Conservation (phyloP, 306 rosid species). For the Lathyrus aphaca region DNA sequence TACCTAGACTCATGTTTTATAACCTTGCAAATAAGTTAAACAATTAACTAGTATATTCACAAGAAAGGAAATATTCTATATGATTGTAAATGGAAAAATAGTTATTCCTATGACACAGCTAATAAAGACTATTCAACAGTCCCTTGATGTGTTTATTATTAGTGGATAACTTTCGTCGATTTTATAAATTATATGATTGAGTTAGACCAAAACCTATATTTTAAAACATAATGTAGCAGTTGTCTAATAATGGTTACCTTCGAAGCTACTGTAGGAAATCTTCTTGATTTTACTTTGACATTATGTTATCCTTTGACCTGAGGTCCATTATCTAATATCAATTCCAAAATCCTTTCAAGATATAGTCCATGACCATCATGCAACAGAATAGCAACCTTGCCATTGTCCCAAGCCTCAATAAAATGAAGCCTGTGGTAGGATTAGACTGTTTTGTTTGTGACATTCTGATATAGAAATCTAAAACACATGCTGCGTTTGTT, state of each 20-base stretch:
- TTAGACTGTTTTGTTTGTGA: conserved; percentile 12
- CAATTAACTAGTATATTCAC: too few species aligned
- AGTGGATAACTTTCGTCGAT: background rate
- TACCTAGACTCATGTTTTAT: too few species aligned
- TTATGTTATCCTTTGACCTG: background rate
- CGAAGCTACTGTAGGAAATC: background rate
- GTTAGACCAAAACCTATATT: background rate
- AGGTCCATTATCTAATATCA: background rate
- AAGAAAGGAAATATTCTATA: too few species aligned
- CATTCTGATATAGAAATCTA: background rate
- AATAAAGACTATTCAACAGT: too few species aligned
- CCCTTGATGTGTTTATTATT: background rate
- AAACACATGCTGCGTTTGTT: background rate
- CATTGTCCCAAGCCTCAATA: background rate
- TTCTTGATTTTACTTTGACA: background rate
- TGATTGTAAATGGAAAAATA: too few species aligned
- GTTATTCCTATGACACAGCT: too few species aligned
- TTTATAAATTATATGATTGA: background rate
- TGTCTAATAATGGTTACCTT: background rate
- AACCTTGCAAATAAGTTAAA: too few species aligned
- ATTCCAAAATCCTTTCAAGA: background rate
- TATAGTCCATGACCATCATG: background rate
- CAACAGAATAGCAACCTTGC: background rate
- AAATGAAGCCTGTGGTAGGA: conserved; percentile 14
- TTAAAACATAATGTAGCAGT: background rate